Percentiles rank a stretch among this genome's conserved stretches.
These are phyloP conservation scores for Globisporangium sylvaticum DNA, from an alignment of 352 stramenopile genomes.

Conservation along the genomic window DNA sequence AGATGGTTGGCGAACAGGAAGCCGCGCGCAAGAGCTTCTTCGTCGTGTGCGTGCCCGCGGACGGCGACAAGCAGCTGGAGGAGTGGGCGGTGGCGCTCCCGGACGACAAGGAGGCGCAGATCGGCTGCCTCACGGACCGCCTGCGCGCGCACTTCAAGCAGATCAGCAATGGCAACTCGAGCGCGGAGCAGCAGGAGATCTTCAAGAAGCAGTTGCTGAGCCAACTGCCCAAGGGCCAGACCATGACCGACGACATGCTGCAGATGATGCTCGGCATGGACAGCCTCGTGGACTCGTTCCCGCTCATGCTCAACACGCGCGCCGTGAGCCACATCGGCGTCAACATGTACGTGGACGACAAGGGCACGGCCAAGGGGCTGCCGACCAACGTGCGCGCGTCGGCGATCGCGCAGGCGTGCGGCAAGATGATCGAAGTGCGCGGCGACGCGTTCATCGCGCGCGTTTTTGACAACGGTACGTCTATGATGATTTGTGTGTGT, in stretches of 20 bases:
- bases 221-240: slow-evolving; percentile 61
- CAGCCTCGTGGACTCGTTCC: slow-evolving; percentile 83
- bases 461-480: slow-evolving; percentile 82
- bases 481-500: neutral
- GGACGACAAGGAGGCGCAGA: slow-evolving; percentile 71
- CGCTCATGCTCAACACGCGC: slow-evolving; percentile 79
- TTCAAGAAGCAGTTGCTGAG: slow-evolving; percentile 80
- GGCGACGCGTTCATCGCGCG: slow-evolving; percentile 87
- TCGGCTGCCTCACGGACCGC: slow-evolving; percentile 79
- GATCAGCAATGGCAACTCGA: slow-evolving; percentile 24
- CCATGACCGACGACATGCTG: slow-evolving; percentile 71
- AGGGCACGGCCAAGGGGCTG: slow-evolving; percentile 81
- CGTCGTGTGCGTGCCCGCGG: slow-evolving; percentile 65
- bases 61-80: slow-evolving; percentile 51
- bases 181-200: slow-evolving; percentile 58
- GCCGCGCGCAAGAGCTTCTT: slow-evolving; percentile 54
- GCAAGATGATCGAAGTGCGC: slow-evolving; percentile 80
- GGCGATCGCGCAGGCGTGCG: slow-evolving; percentile 76
- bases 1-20: slow-evolving; percentile 59
- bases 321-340: slow-evolving; percentile 68
- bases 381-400: slow-evolving; percentile 75
- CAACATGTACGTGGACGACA: slow-evolving; percentile 91
- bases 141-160: slow-evolving; percentile 78
- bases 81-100: slow-evolving; percentile 72
- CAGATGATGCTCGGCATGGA: slow-evolving; percentile 88